These are phyloP conservation scores for Camelina laxa DNA, from an alignment of 345 rosid species.

Conservation along the genomic window DNA sequence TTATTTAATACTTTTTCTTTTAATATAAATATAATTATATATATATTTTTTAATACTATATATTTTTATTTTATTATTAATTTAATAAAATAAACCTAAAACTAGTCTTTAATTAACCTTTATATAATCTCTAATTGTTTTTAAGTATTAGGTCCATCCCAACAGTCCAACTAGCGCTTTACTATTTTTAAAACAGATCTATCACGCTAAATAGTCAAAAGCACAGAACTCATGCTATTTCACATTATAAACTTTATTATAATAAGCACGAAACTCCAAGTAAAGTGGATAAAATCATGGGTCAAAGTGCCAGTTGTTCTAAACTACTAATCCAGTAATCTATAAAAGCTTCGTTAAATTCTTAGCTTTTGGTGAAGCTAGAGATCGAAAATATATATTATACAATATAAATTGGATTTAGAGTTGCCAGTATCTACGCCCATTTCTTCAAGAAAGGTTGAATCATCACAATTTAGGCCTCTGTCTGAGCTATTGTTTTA, in stretches of 20 bases:
- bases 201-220: conserved; percentile 26
- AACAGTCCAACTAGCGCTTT: no score
- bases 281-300: conserved; percentile 12
- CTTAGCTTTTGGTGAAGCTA: conserved; percentile 25
- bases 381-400: background rate
- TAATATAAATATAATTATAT: no score
- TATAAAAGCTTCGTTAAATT: conserved; percentile 26
- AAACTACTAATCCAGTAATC: conserved; percentile 23
- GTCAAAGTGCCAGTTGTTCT: conserved; percentile 36
- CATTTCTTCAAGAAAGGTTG: background rate
- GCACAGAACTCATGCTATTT: conserved; percentile 2
- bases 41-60: no score
- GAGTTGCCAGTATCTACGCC: background rate
- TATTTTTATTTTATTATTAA: no score
- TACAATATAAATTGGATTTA: background rate
- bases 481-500: no score
- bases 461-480: no score
- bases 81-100: no score
- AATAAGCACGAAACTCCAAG: conserved; percentile 16
- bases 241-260: conserved; percentile 20
- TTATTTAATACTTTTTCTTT: no score
- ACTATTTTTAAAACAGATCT: no score
- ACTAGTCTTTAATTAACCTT: no score
- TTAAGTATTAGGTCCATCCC: no score
- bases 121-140: no score